Percentiles rank a stretch among this genome's conserved stretches.
Evolutionary conservation across 2,329 filamentous ascomycete genomes (phyloP).

Genomic region (Trichoderma afroharzianum): DNA sequence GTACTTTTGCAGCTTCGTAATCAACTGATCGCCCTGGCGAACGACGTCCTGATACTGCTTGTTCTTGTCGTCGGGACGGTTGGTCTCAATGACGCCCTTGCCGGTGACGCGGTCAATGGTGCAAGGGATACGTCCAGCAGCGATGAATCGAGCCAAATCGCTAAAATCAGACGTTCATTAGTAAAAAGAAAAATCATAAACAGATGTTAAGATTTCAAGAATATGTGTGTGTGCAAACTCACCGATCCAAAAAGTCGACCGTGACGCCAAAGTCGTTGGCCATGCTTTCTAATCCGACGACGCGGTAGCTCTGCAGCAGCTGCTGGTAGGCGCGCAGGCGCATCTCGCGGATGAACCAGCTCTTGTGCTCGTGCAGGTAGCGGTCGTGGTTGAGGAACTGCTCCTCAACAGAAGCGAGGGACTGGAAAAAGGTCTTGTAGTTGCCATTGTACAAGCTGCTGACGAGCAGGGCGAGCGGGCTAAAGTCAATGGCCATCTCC

Average conservation of each 20-base stretch:
- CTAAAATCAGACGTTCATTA: constrained; percentile 39
- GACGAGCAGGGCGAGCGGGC: constrained; percentile 80
- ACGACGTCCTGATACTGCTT: constrained; percentile 99
- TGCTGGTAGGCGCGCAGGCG: constrained; percentile 93
- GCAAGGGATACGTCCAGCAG: constrained; percentile 87
- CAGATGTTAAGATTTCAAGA: no score
- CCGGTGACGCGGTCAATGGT: constrained; percentile 96
- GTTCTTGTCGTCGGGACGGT: constrained; percentile 97
- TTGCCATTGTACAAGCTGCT: constrained; percentile 89
- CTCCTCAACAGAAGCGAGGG: constrained; percentile 85
- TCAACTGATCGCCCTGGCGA: constrained; percentile 94
- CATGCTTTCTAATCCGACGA: constrained; percentile 97
- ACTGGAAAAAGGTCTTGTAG: constrained; percentile 91
- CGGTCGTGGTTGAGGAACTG: constrained; percentile 91
- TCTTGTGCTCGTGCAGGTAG: constrained; percentile 91
- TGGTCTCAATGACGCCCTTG: constrained; percentile 96
- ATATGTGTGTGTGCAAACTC: constrained; percentile 35
- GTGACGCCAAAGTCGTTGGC: constrained; percentile 95
- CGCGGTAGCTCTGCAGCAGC: constrained; percentile 92
- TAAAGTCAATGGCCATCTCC: constrained; percentile 84
- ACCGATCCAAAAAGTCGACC: constrained; percentile 94
- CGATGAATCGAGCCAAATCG: constrained; percentile 95
- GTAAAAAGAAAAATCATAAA: not conserved
- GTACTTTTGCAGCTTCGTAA: constrained; percentile 99
- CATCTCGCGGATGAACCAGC: constrained; percentile 99